phyloP scores from a whole-genome alignment of 140 eudicot species.

The Senecio squalidus region DNA sequence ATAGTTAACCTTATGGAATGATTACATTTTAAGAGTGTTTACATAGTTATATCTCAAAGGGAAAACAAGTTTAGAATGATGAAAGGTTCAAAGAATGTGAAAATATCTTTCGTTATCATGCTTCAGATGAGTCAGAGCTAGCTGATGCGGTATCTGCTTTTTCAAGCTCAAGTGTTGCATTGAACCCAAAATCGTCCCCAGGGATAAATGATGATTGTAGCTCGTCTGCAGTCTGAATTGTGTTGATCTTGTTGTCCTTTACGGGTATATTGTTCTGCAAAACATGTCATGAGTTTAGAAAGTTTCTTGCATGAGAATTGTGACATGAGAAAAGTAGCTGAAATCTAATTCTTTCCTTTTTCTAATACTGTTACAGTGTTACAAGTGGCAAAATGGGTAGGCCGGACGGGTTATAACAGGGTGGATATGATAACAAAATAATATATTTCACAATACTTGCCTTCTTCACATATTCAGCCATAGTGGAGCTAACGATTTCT shows the following conservation, averaged over 20 bases:
- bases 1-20: too few relatives aligned
- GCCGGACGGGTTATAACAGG: too few relatives aligned
- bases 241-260: conserved; percentile 70
- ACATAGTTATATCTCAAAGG: conserved; percentile 10
- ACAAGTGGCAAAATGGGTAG: neutral
- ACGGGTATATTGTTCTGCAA: conserved; percentile 62
- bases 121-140: conserved; percentile 18
- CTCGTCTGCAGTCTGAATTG: conserved; percentile 71
- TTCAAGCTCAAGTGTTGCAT: conserved; percentile 70
- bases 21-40: conserved; percentile 14
- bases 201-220: conserved; percentile 57
- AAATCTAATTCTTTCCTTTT: neutral
- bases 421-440: neutral
- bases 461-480: conserved; percentile 69
- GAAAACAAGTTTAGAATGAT: neutral
- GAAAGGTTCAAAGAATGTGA: conserved; percentile 2
- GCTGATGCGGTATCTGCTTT: conserved; percentile 30
- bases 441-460: conserved; percentile 29
- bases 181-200: conserved; percentile 82
- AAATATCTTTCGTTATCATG: conserved; percentile 6
- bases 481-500: conserved; percentile 73
- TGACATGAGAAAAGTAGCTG: neutral
- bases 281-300: neutral
- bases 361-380: neutral
- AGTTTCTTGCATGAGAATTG: neutral